Evolutionary conservation across 306 rosid species (phyloP).

Genomic region (Malus sylvestris): DNA sequence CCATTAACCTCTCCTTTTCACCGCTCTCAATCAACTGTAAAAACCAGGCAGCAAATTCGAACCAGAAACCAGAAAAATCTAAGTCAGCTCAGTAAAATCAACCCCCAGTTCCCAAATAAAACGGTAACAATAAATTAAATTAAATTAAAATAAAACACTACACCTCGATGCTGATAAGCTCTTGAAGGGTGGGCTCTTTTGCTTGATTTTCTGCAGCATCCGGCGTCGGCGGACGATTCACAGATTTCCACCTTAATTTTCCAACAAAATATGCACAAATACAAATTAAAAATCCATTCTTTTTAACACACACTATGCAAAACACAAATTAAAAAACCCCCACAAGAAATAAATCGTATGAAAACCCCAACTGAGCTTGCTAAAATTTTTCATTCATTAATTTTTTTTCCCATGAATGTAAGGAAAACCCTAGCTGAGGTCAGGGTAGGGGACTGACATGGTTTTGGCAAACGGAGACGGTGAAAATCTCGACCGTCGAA

Average conservation of each 20-base stretch:
- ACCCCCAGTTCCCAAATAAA: not conserved
- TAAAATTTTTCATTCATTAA: too few relatives aligned
- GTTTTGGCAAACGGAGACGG: not conserved
- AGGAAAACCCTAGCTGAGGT: not conserved
- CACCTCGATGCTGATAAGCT: slow-evolving; percentile 67
- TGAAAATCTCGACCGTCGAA: not conserved
- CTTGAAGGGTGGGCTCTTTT: slow-evolving; percentile 63
- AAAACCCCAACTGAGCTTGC: too few relatives aligned
- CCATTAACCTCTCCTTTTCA: slow-evolving; percentile 80
- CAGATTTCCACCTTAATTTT: slow-evolving; percentile 60
- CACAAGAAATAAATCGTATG: not conserved
- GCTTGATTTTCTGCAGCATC: slow-evolving; percentile 54
- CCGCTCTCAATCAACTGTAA: slow-evolving; percentile 77
- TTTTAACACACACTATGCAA: not conserved
- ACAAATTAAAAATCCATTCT: not conserved
- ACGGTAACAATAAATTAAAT: not conserved
- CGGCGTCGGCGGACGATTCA: slow-evolving; percentile 87
- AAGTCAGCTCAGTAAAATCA: not conserved
- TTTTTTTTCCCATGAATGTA: not conserved
- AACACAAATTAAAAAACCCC: not conserved
- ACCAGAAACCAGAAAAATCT: not conserved
- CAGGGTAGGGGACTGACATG: slow-evolving; percentile 3
- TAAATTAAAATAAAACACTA: not conserved
- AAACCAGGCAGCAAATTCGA: not conserved
- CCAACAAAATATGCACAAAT: not conserved